Conservation (phyloP, 148 eudicot genomes). For the Rhododendron molle region DNA sequence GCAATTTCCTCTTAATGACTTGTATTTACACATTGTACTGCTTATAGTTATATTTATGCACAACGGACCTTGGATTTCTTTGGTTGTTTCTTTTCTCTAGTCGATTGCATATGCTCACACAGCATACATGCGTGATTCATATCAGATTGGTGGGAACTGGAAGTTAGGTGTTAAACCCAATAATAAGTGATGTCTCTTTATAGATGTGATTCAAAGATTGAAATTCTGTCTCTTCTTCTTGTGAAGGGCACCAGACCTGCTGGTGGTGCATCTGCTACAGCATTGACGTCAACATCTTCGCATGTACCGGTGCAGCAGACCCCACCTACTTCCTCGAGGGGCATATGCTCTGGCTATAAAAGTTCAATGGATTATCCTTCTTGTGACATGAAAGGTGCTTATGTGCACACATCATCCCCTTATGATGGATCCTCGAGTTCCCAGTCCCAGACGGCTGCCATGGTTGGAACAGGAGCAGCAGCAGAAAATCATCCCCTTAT, state of each 20-base stretch:
- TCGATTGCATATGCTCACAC: neutral
- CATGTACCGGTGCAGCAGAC: slow-evolving; percentile 51
- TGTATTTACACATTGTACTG: neutral
- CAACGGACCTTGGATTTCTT: neutral
- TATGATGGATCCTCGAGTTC: slow-evolving; percentile 63
- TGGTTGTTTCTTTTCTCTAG: neutral
- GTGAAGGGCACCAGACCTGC: slow-evolving; percentile 55
- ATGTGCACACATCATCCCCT: slow-evolving; percentile 56
- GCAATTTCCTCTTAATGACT: neutral
- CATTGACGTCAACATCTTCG: slow-evolving; percentile 41
- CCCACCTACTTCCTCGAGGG: slow-evolving; percentile 58
- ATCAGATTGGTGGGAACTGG: neutral
- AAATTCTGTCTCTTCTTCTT: slow-evolving; percentile 8
- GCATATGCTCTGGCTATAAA: slow-evolving; percentile 46
- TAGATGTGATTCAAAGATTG: neutral
- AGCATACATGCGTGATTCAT: neutral
- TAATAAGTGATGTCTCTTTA: neutral
- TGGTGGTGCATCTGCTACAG: slow-evolving; percentile 38
- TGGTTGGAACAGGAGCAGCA: slow-evolving; percentile 54
- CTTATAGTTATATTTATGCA: neutral
- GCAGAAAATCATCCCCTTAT: slow-evolving; percentile 48
- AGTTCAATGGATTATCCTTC: slow-evolving; percentile 49
- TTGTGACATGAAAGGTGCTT: slow-evolving; percentile 48
- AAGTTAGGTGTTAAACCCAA: neutral
- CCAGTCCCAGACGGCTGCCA: slow-evolving; percentile 46